Conservation (phyloP, 306 rosid species). For the Prunus kanzakura region DNA sequence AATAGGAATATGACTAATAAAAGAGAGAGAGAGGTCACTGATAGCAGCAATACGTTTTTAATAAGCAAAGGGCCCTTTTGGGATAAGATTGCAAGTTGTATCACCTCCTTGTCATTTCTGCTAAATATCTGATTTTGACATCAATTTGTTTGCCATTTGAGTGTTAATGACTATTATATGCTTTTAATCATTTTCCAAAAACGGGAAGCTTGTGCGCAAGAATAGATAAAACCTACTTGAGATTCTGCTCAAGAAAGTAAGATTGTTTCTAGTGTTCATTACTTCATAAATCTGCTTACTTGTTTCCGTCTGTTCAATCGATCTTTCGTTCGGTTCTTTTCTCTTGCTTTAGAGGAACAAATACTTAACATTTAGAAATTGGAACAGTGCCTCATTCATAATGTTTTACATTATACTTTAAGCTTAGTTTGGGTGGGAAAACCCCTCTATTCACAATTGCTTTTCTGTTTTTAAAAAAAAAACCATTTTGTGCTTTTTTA, state of each 20-base stretch:
- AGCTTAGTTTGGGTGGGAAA: not conserved
- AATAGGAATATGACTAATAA: not conserved
- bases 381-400: not conserved
- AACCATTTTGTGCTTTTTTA: too few species aligned
- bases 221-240: not conserved
- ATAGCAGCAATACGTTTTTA: not conserved
- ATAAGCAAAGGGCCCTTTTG: not conserved
- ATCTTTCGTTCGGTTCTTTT: not conserved
- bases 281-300: not conserved
- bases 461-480: too few species aligned
- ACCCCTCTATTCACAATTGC: too few species aligned
- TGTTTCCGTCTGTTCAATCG: not conserved
- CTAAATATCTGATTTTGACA: slow-evolving; percentile 17
- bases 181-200: not conserved
- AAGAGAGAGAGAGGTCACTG: not conserved
- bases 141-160: slow-evolving; percentile 4
- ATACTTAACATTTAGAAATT: not conserved
- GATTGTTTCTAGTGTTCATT: not conserved
- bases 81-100: slow-evolving; percentile 21
- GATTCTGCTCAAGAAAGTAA: not conserved
- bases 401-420: not conserved
- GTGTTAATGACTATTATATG: not conserved
- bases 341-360: not conserved
- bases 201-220: not conserved
- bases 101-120: slow-evolving; percentile 13